phyloP scores from a whole-genome alignment of 345 rosid genomes.

The Corchorus olitorius region DNA sequence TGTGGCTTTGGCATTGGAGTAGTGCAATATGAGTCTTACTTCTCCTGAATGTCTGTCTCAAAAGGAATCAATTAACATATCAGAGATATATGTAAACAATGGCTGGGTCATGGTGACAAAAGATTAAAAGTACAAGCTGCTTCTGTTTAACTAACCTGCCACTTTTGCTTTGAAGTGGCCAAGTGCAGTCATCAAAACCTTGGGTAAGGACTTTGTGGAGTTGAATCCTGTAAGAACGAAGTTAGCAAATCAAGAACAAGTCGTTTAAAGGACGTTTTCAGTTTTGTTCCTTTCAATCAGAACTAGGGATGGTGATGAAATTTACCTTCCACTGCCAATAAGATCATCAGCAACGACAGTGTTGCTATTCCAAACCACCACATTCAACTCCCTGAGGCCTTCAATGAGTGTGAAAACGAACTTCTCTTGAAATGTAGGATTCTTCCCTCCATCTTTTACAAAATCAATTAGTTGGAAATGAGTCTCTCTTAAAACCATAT shows the following conservation, averaged over 20 bases:
- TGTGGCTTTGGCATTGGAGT: conserved; percentile 28
- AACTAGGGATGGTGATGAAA: not conserved
- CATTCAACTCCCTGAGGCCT: conserved; percentile 48
- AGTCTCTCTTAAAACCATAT: too few species aligned
- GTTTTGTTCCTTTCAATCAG: not conserved
- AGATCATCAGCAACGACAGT: conserved; percentile 47
- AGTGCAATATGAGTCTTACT: conserved; percentile 46
- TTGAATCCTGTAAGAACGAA: conserved; percentile 33
- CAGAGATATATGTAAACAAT: conserved; percentile 7
- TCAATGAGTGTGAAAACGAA: conserved; percentile 49
- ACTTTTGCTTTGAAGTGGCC: conserved; percentile 39
- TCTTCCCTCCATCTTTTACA: conserved; percentile 51
- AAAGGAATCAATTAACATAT: conserved; percentile 1
- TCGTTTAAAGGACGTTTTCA: not conserved
- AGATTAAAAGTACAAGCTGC: not conserved
- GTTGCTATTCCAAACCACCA: conserved; percentile 50
- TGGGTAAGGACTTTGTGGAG: conserved; percentile 51
- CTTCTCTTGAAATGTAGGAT: conserved; percentile 58
- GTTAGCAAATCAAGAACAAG: not conserved
- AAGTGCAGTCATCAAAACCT: conserved; percentile 47
- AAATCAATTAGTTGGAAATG: not conserved
- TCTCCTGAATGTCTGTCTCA: conserved; percentile 46
- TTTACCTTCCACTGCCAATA: conserved; percentile 54
- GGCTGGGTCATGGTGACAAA: not conserved
- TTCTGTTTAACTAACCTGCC: conserved; percentile 35